Conservation (phyloP, 805 yeast genomes). For the Cyberlindnera xylosilytica region DNA sequence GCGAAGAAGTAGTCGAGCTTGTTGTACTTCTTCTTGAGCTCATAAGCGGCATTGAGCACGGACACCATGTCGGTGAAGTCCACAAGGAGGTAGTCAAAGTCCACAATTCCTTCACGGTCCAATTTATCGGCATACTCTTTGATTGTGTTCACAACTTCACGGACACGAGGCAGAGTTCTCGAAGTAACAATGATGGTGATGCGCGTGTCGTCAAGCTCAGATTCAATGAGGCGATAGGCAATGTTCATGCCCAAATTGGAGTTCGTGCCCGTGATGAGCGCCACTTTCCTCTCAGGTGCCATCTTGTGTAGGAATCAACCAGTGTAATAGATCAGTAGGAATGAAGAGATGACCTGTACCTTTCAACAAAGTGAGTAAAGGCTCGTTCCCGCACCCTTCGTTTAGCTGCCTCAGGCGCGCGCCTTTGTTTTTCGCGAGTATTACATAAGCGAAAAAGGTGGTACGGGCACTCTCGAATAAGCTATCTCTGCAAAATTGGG, state of each 20-base stretch:
- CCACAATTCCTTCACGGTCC: constrained; percentile 56
- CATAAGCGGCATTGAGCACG: constrained; percentile 68
- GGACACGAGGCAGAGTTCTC: constrained; percentile 81
- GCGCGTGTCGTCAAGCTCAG: constrained; percentile 47
- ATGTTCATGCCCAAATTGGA: constrained; percentile 82
- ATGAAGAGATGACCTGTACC: too few species aligned
- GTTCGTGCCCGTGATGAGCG: constrained; percentile 45
- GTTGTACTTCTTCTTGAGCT: constrained; percentile 58
- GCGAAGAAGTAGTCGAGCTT: constrained; percentile 76
- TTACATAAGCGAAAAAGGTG: too few species aligned
- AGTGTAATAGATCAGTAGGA: too few species aligned
- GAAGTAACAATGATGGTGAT: constrained; percentile 86
- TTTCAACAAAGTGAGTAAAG: too few species aligned
- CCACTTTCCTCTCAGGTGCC: constrained; percentile 32
- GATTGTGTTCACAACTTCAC: constrained; percentile 63
- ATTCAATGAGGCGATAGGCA: constrained; percentile 72
- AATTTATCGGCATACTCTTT: constrained; percentile 39
- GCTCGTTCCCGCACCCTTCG: too few species aligned
- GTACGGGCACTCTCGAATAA: too few species aligned
- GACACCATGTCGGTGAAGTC: constrained; percentile 92
- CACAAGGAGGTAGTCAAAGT: constrained; percentile 84
- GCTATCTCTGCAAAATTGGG: too few species aligned
- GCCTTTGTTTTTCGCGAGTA: too few species aligned
- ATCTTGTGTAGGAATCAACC: constrained; percentile 2
- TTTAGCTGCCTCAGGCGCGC: too few species aligned